Evolutionary conservation across 805 yeast genomes (phyloP).

Genomic region (Monosporozyma unispora): DNA sequence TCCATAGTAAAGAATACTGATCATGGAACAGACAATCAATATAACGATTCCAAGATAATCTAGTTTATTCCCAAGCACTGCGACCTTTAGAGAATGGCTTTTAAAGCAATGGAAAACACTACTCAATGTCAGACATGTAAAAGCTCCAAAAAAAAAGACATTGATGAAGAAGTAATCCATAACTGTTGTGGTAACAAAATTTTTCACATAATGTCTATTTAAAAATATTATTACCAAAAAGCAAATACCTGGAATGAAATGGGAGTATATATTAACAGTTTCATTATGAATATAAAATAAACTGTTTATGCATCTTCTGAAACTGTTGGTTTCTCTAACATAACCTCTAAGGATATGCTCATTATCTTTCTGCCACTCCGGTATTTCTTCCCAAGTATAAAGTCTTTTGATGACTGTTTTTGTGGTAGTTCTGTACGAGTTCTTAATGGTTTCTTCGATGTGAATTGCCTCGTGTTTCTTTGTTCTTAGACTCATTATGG

Average conservation of each 20-base stretch:
- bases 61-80: slow-evolving; percentile 54
- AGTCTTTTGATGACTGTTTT: slow-evolving; percentile 1
- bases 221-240: slow-evolving; percentile 18
- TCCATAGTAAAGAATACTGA: slow-evolving; percentile 41
- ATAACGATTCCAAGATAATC: slow-evolving; percentile 71
- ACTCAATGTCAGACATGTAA: slow-evolving; percentile 51
- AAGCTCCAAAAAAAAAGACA: slow-evolving; percentile 43
- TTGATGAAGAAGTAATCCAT: slow-evolving; percentile 31
- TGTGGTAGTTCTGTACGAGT: background rate
- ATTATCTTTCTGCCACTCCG: slow-evolving; percentile 68
- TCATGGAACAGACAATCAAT: slow-evolving; percentile 54
- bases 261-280: slow-evolving; percentile 63
- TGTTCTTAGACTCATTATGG: background rate
- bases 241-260: slow-evolving; percentile 37
- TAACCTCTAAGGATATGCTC: slow-evolving; percentile 56
- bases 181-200: slow-evolving; percentile 36
- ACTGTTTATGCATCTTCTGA: slow-evolving; percentile 36
- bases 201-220: slow-evolving; percentile 27
- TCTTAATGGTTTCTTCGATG: background rate
- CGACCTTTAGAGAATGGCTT: slow-evolving; percentile 49
- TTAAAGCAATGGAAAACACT: slow-evolving; percentile 59
- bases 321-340: slow-evolving; percentile 46
- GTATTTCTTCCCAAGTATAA: slow-evolving; percentile 41
- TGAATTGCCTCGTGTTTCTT: background rate
- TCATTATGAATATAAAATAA: slow-evolving; percentile 60